Percentiles rank a stretch among this genome's conserved stretches.
Conservation (phyloP, 2,329 filamentous ascomycete genomes). For the Aspergillus puulaauensis region DNA sequence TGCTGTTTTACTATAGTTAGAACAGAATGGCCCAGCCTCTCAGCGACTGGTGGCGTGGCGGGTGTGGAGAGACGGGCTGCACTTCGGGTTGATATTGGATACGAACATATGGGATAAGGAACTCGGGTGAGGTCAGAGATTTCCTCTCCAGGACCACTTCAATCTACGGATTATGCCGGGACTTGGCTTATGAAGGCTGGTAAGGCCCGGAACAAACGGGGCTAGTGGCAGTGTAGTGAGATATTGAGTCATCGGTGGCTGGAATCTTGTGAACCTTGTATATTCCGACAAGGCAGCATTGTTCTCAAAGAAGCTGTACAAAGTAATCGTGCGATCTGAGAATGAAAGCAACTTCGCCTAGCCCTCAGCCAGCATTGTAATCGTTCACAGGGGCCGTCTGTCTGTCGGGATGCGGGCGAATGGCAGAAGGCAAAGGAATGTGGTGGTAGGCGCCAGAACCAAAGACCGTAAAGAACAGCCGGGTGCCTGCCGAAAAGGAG, state of each 20-base stretch:
- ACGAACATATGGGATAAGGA: not conserved
- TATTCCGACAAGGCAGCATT: not conserved
- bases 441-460: conserved; percentile 20
- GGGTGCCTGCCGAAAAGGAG: conserved; percentile 2
- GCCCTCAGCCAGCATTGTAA: not conserved
- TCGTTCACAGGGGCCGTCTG: not conserved
- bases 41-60: conserved; percentile 21
- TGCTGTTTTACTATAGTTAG: not conserved
- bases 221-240: not conserved
- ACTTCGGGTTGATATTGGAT: not conserved
- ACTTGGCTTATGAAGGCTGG: not conserved
- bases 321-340: not conserved
- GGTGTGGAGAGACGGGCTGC: conserved; percentile 4
- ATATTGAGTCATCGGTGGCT: conserved; percentile 3
- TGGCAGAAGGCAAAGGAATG: conserved; percentile 14
- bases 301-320: not conserved
- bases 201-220: not conserved
- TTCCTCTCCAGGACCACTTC: not conserved
- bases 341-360: too few species aligned
- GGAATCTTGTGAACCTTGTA: not conserved
- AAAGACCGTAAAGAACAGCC: conserved; percentile 1
- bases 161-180: not conserved
- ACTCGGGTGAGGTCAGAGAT: not conserved
- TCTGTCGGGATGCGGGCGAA: not conserved
- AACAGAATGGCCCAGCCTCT: not conserved